These are phyloP conservation scores for Phytophthora palmivora DNA, from an alignment of 352 stramenopile genomes.

Conservation along the genomic window DNA sequence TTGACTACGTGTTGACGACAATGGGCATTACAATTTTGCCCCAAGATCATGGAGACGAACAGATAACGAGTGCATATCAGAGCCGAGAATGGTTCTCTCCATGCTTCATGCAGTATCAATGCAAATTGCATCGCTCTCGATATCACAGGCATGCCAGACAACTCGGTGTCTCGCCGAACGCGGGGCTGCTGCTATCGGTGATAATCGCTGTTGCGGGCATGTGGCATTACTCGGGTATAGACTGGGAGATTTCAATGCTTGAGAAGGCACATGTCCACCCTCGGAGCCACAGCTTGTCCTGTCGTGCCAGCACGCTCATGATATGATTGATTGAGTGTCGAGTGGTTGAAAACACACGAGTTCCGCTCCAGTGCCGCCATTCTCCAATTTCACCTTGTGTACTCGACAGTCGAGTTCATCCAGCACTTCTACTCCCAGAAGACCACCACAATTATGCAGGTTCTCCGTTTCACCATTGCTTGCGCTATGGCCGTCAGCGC, in stretches of 20 bases:
- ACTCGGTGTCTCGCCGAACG: not conserved
- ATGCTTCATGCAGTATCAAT: slow-evolving; percentile 16
- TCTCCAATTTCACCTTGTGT: slow-evolving; percentile 13
- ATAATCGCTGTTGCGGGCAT: slow-evolving; percentile 15
- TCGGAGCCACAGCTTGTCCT: slow-evolving; percentile 19
- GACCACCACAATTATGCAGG: slow-evolving; percentile 29
- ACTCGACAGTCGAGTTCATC: slow-evolving; percentile 21
- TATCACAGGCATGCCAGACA: slow-evolving; percentile 9
- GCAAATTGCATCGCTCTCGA: not conserved
- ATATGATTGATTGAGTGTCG: slow-evolving; percentile 26
- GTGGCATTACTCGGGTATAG: slow-evolving; percentile 17
- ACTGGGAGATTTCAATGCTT: too few species aligned
- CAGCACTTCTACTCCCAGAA: slow-evolving; percentile 15
- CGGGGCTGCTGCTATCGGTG: not conserved
- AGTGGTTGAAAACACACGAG: slow-evolving; percentile 16
- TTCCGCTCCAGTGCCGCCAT: slow-evolving; percentile 16
- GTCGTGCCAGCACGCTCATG: slow-evolving; percentile 28
- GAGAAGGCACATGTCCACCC: slow-evolving; percentile 11
- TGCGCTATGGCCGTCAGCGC: slow-evolving; percentile 28
- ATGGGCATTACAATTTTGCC: not conserved
- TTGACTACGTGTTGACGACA: slow-evolving; percentile 18
- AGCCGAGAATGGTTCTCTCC: not conserved
- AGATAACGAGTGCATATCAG: not conserved
- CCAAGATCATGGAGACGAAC: not conserved
- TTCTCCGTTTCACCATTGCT: slow-evolving; percentile 28